phyloP scores from a whole-genome alignment of 1,284 basidiomycete species.

The Sanghuangporus sanghuang region DNA sequence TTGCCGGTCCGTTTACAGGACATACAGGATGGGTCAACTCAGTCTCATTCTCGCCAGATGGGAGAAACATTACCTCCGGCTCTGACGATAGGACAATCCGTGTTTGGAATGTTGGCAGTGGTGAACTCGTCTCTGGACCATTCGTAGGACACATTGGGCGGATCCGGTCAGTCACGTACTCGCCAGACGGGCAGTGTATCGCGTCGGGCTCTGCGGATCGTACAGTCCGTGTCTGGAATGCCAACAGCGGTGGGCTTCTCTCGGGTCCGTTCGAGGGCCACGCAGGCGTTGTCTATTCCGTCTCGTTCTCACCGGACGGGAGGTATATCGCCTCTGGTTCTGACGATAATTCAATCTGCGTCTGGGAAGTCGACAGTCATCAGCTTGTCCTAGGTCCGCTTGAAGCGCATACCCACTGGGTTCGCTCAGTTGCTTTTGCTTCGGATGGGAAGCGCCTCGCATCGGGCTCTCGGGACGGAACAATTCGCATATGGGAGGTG shows the following conservation, averaged over 20 bases:
- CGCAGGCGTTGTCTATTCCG: neutral
- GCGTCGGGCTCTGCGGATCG: neutral
- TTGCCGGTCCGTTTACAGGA: neutral
- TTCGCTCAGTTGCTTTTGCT: neutral
- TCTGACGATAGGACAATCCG: neutral
- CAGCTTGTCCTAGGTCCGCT: neutral
- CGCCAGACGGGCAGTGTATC: neutral
- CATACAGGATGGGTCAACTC: neutral
- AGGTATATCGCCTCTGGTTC: neutral
- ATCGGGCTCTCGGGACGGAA: neutral
- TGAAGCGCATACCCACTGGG: neutral
- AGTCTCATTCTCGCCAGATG: neutral
- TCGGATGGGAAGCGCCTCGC: neutral
- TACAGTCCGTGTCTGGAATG: neutral
- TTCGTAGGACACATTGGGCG: neutral
- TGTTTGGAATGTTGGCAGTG: neutral
- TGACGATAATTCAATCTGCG: neutral
- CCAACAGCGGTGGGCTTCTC: neutral
- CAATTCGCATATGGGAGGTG: neutral
- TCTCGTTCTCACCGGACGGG: neutral
- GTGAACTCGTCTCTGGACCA: neutral
- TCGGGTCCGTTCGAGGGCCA: neutral
- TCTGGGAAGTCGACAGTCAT: neutral
- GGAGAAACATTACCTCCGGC: neutral
- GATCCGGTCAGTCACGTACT: neutral